A percentile compares a stretch with the other conserved stretches of the same genome.
phyloP scores from a whole-genome alignment of 2,329 filamentous ascomycete genomes.

The Colletotrichum navitas region DNA sequence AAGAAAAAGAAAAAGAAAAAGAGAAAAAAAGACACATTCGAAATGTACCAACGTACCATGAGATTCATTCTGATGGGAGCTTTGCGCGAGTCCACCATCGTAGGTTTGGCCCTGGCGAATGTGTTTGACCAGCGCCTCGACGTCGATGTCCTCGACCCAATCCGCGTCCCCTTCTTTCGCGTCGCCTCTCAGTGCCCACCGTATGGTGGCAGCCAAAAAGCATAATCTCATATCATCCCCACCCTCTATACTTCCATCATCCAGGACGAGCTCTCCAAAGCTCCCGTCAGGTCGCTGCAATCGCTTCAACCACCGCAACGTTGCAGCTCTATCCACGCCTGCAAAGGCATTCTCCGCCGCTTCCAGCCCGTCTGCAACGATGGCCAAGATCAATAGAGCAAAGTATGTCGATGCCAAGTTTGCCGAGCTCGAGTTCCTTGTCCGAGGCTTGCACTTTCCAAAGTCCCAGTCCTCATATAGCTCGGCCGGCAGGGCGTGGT shows the following conservation, averaged over 20 bases:
- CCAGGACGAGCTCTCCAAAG: conserved; percentile 85
- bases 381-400: conserved; percentile 79
- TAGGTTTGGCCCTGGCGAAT: conserved; percentile 80
- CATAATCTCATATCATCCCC: conserved; percentile 89
- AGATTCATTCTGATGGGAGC: conserved; percentile 78
- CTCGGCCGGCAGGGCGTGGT: conserved; percentile 62
- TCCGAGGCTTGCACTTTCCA: conserved; percentile 30
- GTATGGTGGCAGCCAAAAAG: conserved; percentile 83
- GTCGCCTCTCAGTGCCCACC: conserved; percentile 83
- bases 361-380: conserved; percentile 57
- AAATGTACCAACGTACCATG: conserved; percentile 70
- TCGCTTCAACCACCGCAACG: conserved; percentile 78
- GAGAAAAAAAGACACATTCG: background rate
- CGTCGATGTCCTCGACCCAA: conserved; percentile 78
- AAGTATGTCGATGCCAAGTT: conserved; percentile 93
- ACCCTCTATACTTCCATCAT: conserved; percentile 73
- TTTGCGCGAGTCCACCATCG: conserved; percentile 87
- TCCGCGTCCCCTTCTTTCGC: conserved; percentile 62
- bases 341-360: conserved; percentile 62
- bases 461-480: conserved; percentile 46
- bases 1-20: background rate
- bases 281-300: conserved; percentile 89
- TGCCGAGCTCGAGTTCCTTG: conserved; percentile 60
- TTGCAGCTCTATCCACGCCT: conserved; percentile 75
- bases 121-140: conserved; percentile 76